Conservation (phyloP, 1,284 basidiomycete genomes). For the Rhodotorula sp. region DNA sequence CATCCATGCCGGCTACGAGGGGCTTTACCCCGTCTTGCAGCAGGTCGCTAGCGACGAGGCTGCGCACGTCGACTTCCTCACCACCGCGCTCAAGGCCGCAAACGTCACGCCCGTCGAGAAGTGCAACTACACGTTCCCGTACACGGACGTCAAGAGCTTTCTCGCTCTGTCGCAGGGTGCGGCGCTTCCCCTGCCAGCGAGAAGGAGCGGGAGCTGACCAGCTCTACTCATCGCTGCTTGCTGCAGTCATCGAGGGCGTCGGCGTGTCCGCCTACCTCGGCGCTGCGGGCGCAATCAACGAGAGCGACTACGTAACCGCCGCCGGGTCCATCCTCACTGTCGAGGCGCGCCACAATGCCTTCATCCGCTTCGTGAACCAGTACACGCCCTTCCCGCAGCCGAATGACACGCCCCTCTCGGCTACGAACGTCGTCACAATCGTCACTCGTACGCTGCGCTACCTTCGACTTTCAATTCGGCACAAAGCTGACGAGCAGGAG, state of each 20-base stretch:
- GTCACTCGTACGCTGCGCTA: conserved; percentile 10
- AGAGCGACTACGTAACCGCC: conserved; percentile 46
- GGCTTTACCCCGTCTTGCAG: conserved; percentile 52
- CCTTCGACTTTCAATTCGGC: background rate
- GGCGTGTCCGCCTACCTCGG: conserved; percentile 60
- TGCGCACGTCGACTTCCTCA: conserved; percentile 58
- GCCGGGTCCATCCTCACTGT: conserved; percentile 52
- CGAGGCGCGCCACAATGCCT: conserved; percentile 45
- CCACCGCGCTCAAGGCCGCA: conserved; percentile 55
- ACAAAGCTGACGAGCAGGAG: background rate
- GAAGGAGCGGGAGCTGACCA: background rate
- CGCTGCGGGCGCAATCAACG: conserved; percentile 31
- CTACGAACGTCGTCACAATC: conserved; percentile 31
- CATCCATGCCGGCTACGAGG: conserved; percentile 58
- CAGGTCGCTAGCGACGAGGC: conserved; percentile 56
- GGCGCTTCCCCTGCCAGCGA: background rate
- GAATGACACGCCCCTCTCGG: conserved; percentile 35
- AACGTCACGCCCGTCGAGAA: conserved; percentile 59
- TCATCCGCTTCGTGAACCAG: conserved; percentile 10
- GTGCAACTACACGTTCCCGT: conserved; percentile 65
- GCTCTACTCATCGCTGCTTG: background rate
- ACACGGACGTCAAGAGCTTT: conserved; percentile 60
- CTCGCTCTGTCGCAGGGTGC: conserved; percentile 55
- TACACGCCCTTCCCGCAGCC: conserved; percentile 20
- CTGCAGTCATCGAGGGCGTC: conserved; percentile 61